A percentile compares a stretch with the other conserved stretches of the same genome.
These are phyloP conservation scores for Kwoniella sp. DNA, from an alignment of 768 basidiomycete species.

Conservation along the genomic window DNA sequence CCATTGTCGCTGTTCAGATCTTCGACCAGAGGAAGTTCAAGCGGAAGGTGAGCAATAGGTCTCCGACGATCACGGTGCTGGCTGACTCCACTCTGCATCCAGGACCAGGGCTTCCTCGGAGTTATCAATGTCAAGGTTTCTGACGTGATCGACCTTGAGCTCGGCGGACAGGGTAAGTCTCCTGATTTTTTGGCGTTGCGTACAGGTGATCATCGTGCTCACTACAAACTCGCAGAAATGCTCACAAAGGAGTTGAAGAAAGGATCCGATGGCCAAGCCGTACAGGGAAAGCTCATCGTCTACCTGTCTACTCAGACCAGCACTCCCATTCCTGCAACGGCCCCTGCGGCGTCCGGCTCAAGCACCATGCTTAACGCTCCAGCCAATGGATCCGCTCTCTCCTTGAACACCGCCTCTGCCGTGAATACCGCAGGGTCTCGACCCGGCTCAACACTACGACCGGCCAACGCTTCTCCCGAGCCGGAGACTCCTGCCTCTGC, in stretches of 20 bases:
- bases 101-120: slow-evolving; percentile 93
- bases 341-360: slow-evolving; percentile 55
- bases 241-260: slow-evolving; percentile 94
- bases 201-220: slow-evolving; percentile 5
- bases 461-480: slow-evolving; percentile 35
- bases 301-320: slow-evolving; percentile 88
- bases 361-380: slow-evolving; percentile 24
- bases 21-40: slow-evolving; percentile 99
- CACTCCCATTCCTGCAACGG: slow-evolving; percentile 77
- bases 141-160: slow-evolving; percentile 83
- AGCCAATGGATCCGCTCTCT: slow-evolving; percentile 35
- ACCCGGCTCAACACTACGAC: slow-evolving; percentile 26
- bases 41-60: slow-evolving; percentile 56
- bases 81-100: background rate
- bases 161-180: slow-evolving; percentile 84
- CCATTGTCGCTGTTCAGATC: slow-evolving; percentile 94
- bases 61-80: background rate
- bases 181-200: background rate
- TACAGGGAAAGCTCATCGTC: slow-evolving; percentile 95
- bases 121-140: slow-evolving; percentile 92
- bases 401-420: slow-evolving; percentile 52
- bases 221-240: slow-evolving; percentile 63
- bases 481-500: slow-evolving; percentile 28
- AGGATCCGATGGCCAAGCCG: slow-evolving; percentile 96
- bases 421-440: slow-evolving; percentile 18